Conservation (phyloP, 2,329 filamentous ascomycete species). For the Dissoconium aciculare region DNA sequence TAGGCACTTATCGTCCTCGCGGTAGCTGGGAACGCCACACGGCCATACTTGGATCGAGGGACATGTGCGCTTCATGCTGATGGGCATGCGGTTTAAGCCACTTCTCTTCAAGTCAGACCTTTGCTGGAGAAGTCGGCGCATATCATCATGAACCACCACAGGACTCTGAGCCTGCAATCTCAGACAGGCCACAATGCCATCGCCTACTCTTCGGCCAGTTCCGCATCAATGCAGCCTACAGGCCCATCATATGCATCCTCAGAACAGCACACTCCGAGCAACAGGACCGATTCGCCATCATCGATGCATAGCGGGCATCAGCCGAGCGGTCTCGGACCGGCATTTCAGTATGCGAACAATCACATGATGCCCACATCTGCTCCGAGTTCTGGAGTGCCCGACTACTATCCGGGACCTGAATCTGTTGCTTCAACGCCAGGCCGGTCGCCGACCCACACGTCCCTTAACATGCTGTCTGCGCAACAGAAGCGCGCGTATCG, state of each 20-base stretch:
- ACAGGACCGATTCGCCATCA: constrained; percentile 10
- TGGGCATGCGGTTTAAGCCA: too few species aligned
- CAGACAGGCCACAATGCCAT: background rate
- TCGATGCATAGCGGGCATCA: constrained; percentile 9
- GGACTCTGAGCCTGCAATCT: background rate
- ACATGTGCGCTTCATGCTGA: too few species aligned
- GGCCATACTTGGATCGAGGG: too few species aligned
- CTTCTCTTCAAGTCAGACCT: too few species aligned
- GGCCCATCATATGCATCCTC: background rate
- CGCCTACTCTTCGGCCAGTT: background rate
- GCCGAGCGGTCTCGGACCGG: constrained; percentile 2
- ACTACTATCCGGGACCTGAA: constrained; percentile 17
- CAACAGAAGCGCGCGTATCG: constrained; percentile 81
- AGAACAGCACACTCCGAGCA: constrained; percentile 8
- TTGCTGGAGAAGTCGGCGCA: too few species aligned
- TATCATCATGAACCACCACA: background rate
- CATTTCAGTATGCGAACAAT: constrained; percentile 3
- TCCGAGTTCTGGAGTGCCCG: constrained; percentile 10
- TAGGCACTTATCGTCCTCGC: too few species aligned
- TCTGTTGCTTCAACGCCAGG: constrained; percentile 17
- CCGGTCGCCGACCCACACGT: constrained; percentile 19
- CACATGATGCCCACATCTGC: constrained; percentile 2
- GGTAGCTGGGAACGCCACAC: too few species aligned
- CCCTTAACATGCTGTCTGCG: constrained; percentile 44
- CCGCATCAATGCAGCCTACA: background rate